These are phyloP conservation scores for Aspergillus pseudonomiae DNA, from an alignment of 2,329 filamentous ascomycete species.

Conservation along the genomic window DNA sequence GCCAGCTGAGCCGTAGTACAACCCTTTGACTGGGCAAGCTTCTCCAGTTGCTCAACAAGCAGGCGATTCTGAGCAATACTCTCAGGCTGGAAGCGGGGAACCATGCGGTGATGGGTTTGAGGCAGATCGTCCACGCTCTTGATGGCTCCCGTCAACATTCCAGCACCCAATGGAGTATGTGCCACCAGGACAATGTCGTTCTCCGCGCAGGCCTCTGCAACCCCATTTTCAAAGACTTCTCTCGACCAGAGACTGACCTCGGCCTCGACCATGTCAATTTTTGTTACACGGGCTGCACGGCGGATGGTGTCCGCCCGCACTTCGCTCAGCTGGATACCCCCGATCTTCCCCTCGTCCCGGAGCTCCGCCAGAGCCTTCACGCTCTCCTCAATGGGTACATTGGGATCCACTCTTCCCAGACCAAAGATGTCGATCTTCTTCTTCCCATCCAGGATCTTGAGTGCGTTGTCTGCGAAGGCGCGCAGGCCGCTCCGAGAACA, in stretches of 20 bases:
- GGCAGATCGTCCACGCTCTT: constrained; percentile 59
- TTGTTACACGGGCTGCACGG: neutral
- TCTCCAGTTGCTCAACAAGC: constrained; percentile 62
- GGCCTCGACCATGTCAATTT: neutral
- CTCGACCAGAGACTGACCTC: constrained; percentile 58
- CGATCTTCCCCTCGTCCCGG: constrained; percentile 40
- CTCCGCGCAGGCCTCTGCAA: constrained; percentile 62
- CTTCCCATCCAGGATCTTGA: neutral
- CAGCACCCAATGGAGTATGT: constrained; percentile 71
- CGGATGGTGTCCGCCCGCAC: constrained; percentile 39
- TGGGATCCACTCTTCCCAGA: neutral
- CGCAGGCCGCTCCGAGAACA: neutral
- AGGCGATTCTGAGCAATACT: constrained; percentile 67
- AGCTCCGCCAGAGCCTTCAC: constrained; percentile 34
- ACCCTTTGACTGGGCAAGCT: constrained; percentile 62
- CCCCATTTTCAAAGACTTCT: constrained; percentile 51
- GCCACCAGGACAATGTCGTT: constrained; percentile 70
- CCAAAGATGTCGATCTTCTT: neutral
- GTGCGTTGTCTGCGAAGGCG: neutral
- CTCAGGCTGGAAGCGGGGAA: constrained; percentile 64
- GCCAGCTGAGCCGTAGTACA: constrained; percentile 67
- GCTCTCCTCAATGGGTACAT: constrained; percentile 44
- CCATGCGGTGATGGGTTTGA: constrained; percentile 41
- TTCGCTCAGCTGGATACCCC: constrained; percentile 40
- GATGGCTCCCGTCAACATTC: constrained; percentile 58